Evolutionary conservation across 2,329 filamentous ascomycete genomes (phyloP).

Genomic region (Seiridium cupressi): DNA sequence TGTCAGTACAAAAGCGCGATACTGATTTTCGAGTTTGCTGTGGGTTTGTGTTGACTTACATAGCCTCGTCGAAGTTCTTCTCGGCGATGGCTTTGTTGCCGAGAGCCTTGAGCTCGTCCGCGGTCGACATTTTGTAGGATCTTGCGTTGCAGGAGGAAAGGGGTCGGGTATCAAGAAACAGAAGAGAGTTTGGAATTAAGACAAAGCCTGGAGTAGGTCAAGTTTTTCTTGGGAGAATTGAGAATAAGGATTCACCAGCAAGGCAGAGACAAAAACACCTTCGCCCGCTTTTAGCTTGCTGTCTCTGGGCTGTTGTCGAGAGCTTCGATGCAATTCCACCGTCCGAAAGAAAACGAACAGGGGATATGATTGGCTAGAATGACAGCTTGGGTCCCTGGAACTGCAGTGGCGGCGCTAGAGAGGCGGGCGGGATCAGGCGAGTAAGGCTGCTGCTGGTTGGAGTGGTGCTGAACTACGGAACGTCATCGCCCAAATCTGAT

Average conservation of each 20-base stretch:
- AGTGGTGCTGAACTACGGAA: too few relatives aligned
- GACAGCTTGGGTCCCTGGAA: background rate
- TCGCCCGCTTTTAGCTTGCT: background rate
- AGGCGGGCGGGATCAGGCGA: too few relatives aligned
- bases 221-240: background rate
- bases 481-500: too few relatives aligned
- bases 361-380: slow-evolving; percentile 2
- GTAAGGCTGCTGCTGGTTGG: too few relatives aligned
- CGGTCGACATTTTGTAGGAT: slow-evolving; percentile 50
- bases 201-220: too few relatives aligned
- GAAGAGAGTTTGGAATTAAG: background rate
- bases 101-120: slow-evolving; percentile 87
- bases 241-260: background rate
- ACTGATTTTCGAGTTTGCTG: background rate
- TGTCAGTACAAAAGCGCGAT: background rate
- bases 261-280: background rate
- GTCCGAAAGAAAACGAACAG: background rate
- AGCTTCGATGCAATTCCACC: slow-evolving; percentile 8
- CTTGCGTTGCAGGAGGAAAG: background rate
- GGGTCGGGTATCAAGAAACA: background rate
- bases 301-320: background rate
- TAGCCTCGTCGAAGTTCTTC: slow-evolving; percentile 93
- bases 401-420: background rate
- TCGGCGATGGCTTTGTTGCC: slow-evolving; percentile 98
- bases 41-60: slow-evolving; percentile 60